Percentiles rank a stretch among this genome's conserved stretches.
Evolutionary conservation across 805 yeast species (phyloP).

Genomic region (Dipodascopsis uninucleata): DNA sequence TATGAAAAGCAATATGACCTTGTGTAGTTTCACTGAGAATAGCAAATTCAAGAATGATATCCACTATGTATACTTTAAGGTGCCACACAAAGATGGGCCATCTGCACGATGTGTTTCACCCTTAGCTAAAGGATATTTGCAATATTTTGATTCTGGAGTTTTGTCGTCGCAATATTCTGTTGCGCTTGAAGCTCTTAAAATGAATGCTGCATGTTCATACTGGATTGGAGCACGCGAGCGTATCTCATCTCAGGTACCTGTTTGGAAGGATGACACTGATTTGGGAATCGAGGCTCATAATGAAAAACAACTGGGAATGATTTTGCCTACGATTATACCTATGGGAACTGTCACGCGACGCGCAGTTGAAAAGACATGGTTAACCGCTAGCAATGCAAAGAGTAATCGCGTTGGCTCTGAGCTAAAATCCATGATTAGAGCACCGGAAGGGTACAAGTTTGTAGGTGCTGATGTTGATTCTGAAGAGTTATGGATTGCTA

Average conservation of each 20-base stretch:
- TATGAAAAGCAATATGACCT: constrained; percentile 39
- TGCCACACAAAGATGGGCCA: constrained; percentile 89
- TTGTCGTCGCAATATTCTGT: constrained; percentile 65
- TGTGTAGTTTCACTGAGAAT: constrained; percentile 27
- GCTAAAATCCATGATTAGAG: constrained; percentile 75
- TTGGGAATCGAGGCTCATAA: constrained; percentile 25
- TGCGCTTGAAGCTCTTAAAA: constrained; percentile 74
- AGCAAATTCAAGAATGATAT: constrained; percentile 34
- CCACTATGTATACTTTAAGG: constrained; percentile 48
- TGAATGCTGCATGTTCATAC: constrained; percentile 78
- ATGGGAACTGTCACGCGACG: constrained; percentile 98
- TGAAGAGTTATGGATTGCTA: constrained; percentile 97
- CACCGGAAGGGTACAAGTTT: constrained; percentile 85
- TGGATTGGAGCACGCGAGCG: constrained; percentile 92
- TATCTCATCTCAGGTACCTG: constrained; percentile 80
- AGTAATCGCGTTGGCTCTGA: constrained; percentile 85
- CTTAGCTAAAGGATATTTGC: constrained; percentile 69
- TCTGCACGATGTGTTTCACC: constrained; percentile 66
- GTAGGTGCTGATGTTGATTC: constrained; percentile 99
- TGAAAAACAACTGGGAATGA: constrained; percentile 54
- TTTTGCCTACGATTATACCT: constrained; percentile 76
- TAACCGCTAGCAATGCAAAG: constrained; percentile 95
- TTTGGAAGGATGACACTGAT: constrained; percentile 43
- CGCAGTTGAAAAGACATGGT: constrained; percentile 96
- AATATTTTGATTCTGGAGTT: constrained; percentile 68